Conservation (phyloP, 2,329 filamentous ascomycete species). For the Atkinsonella texensis region DNA sequence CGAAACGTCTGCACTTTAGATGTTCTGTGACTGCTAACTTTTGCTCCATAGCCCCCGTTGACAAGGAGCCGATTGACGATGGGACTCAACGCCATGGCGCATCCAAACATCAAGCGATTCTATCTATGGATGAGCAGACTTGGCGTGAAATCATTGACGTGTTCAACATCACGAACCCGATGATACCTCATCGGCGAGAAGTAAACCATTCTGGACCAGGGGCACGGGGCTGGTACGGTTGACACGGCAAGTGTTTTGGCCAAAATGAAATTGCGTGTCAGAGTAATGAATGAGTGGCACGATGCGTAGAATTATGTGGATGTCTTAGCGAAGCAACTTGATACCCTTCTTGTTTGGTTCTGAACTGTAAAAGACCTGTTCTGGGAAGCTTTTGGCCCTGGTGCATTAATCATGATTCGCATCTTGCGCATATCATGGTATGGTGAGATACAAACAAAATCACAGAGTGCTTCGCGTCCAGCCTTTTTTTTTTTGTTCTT, state of each 20-base stretch:
- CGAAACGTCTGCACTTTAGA: not conserved
- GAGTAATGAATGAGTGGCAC: not conserved
- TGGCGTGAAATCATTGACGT: slow-evolving; percentile 70
- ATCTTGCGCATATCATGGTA: too few species aligned
- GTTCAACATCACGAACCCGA: slow-evolving; percentile 63
- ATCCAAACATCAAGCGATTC: slow-evolving; percentile 71
- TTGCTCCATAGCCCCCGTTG: slow-evolving; percentile 16
- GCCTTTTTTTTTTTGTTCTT: too few species aligned
- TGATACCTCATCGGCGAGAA: slow-evolving; percentile 74
- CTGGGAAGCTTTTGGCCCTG: not conserved
- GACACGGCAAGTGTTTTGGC: slow-evolving; percentile 6
- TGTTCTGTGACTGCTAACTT: not conserved
- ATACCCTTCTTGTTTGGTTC: not conserved
- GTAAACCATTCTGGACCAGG: slow-evolving; percentile 38
- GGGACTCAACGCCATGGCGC: slow-evolving; percentile 36
- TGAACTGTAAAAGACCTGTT: not conserved
- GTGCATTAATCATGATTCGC: too few species aligned
- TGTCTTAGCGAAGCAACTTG: not conserved
- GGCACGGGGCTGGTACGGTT: slow-evolving; percentile 55
- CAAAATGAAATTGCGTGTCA: not conserved
- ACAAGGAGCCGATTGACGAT: slow-evolving; percentile 34
- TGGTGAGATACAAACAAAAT: too few species aligned
- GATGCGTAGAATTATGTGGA: not conserved
- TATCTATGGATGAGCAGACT: slow-evolving; percentile 73
- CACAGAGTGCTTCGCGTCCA: too few species aligned